A percentile compares a stretch with the other conserved stretches of the same genome.
phyloP scores from a whole-genome alignment of 2,329 filamentous ascomycete genomes.

The Pseudocercospora pini-densiflorae region DNA sequence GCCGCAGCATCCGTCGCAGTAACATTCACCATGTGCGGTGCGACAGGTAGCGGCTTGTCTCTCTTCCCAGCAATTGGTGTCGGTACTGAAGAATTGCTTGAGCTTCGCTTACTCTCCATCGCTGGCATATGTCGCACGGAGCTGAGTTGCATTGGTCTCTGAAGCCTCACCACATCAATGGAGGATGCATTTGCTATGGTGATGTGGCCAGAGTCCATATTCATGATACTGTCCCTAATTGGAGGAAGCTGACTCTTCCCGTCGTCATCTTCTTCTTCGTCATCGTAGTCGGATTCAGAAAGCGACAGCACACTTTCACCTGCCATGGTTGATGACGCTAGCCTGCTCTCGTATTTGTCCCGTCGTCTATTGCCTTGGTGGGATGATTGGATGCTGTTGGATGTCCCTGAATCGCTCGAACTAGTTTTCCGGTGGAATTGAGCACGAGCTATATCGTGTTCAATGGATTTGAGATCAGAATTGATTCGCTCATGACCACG shows the following conservation, averaged over 20 bases:
- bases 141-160: conserved; percentile 17
- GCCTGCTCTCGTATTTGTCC: conserved; percentile 2
- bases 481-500: neutral
- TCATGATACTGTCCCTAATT: conserved; percentile 30
- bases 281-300: conserved; percentile 25
- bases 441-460: conserved; percentile 18
- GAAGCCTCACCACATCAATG: conserved; percentile 25
- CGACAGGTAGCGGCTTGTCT: conserved; percentile 7
- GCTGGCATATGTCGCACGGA: conserved; percentile 6
- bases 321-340: conserved; percentile 14
- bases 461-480: conserved; percentile 1
- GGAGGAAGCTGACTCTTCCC: conserved; percentile 16
- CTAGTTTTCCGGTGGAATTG: conserved; percentile 4
- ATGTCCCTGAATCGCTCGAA: conserved; percentile 19
- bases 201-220: conserved; percentile 26
- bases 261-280: conserved; percentile 18
- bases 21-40: neutral
- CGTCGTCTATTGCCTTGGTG: conserved; percentile 17
- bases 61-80: conserved; percentile 15
- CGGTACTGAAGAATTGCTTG: conserved; percentile 17
- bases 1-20: conserved; percentile 16
- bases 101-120: conserved; percentile 18
- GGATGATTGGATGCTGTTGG: conserved; percentile 32
- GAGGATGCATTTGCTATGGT: conserved; percentile 26
- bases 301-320: conserved; percentile 24